These are phyloP conservation scores for Omphalea diandra DNA, from an alignment of 441 rosid species.

Conservation along the genomic window DNA sequence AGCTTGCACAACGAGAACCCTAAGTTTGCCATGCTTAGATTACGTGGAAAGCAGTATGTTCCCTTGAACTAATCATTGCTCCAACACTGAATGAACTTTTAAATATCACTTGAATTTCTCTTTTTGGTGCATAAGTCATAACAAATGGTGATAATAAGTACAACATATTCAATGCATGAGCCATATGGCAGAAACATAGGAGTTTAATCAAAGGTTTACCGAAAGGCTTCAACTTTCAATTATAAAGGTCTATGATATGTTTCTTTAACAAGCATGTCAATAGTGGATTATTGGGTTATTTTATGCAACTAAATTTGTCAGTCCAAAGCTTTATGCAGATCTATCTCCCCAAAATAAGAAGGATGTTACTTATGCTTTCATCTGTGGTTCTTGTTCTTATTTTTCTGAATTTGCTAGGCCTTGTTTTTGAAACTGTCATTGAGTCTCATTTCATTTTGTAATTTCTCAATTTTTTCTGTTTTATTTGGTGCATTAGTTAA, in stretches of 20 bases:
- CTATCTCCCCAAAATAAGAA: neutral
- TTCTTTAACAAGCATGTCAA: neutral
- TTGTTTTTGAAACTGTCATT: neutral
- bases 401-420: neutral
- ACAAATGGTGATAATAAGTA: neutral
- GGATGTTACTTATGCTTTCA: neutral
- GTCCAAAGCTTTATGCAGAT: neutral
- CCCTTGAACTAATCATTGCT: neutral
- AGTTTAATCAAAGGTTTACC: neutral
- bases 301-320: neutral
- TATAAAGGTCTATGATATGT: neutral
- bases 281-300: neutral
- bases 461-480: neutral
- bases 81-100: neutral
- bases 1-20: neutral
- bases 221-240: neutral
- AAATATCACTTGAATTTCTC: neutral
- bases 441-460: neutral
- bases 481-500: neutral
- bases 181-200: neutral
- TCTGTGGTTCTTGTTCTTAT: neutral
- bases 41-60: neutral
- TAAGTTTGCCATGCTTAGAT: neutral
- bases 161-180: neutral
- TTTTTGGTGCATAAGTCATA: neutral